Evolutionary conservation across 176 grass and related monocot species (phyloP).

Genomic region (Olyra latifolia): DNA sequence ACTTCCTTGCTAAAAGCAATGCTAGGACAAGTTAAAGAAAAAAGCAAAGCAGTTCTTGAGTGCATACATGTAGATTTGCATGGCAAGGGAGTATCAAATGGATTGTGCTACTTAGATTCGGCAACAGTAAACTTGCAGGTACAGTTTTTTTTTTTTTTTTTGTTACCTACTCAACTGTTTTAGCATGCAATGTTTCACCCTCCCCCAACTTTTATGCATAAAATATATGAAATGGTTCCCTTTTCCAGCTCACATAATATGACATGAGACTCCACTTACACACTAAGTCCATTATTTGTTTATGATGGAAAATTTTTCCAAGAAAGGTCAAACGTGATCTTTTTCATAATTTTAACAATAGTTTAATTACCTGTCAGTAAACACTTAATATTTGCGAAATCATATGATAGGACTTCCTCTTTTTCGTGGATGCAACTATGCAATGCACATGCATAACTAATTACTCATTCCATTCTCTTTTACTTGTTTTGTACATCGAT

Average conservation of each 20-base stretch:
- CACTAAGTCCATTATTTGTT: background rate
- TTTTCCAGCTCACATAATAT: background rate
- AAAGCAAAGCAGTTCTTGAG: slow-evolving; percentile 52
- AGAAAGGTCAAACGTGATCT: background rate
- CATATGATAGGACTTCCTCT: background rate
- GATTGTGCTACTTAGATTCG: slow-evolving; percentile 82
- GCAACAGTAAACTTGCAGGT: slow-evolving; percentile 81
- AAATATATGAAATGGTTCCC: background rate
- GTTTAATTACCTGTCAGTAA: background rate
- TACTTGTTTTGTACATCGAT: background rate
- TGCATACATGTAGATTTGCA: slow-evolving; percentile 57
- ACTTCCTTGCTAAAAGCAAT: slow-evolving; percentile 85
- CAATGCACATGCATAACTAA: background rate
- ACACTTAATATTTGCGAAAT: background rate
- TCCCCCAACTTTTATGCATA: background rate
- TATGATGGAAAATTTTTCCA: background rate
- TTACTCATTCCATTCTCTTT: background rate
- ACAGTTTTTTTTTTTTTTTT: slow-evolving; percentile 20
- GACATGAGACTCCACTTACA: background rate
- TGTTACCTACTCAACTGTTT: background rate
- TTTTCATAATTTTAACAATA: background rate
- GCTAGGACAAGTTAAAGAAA: slow-evolving; percentile 60
- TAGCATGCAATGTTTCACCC: background rate
- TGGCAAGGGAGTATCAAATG: slow-evolving; percentile 62
- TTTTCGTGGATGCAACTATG: background rate